A percentile compares a stretch with the other conserved stretches of the same genome.
These are phyloP conservation scores for Podospora fimiseda DNA, from an alignment of 495 filamentous ascomycete genomes.

Conservation along the genomic window DNA sequence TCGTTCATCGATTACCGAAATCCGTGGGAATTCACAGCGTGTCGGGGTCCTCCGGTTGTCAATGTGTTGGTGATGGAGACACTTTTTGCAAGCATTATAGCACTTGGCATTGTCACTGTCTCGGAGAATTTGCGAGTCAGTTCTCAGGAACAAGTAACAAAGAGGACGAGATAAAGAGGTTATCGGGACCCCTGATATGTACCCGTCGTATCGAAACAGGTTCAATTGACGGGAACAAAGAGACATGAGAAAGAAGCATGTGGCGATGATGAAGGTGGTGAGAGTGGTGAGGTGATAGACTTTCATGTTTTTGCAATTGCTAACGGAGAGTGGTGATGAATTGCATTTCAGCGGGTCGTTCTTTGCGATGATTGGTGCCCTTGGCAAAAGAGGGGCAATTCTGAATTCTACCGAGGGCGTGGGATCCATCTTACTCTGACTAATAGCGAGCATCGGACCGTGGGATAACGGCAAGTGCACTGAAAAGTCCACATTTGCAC, in stretches of 20 bases:
- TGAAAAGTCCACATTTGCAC: conserved; percentile 2
- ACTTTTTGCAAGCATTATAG: too few relatives aligned
- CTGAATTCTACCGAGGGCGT: conserved; percentile 22
- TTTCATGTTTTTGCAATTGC: conserved; percentile 12
- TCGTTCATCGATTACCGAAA: too few relatives aligned
- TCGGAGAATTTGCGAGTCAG: too few relatives aligned
- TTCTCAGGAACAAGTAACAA: neutral
- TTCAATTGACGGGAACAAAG: neutral
- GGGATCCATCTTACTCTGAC: conserved; percentile 20
- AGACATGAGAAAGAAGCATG: neutral
- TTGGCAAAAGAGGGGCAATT: conserved; percentile 21
- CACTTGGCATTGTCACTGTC: too few relatives aligned
- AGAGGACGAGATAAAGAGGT: neutral
- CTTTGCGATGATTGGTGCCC: conserved; percentile 17
- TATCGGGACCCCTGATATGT: neutral
- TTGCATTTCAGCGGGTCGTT: conserved; percentile 6
- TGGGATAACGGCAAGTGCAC: conserved; percentile 7
- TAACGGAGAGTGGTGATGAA: conserved; percentile 25
- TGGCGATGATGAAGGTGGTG: neutral
- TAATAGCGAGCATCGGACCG: conserved; percentile 15
- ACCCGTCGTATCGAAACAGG: neutral
- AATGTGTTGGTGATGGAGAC: too few relatives aligned
- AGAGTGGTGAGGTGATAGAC: conserved; percentile 1
- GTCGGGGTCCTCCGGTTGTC: too few relatives aligned
- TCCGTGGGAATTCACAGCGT: too few relatives aligned